A percentile compares a stretch with the other conserved stretches of the same genome.
Evolutionary conservation across 345 rosid species (phyloP).

Genomic region (Punica granatum): DNA sequence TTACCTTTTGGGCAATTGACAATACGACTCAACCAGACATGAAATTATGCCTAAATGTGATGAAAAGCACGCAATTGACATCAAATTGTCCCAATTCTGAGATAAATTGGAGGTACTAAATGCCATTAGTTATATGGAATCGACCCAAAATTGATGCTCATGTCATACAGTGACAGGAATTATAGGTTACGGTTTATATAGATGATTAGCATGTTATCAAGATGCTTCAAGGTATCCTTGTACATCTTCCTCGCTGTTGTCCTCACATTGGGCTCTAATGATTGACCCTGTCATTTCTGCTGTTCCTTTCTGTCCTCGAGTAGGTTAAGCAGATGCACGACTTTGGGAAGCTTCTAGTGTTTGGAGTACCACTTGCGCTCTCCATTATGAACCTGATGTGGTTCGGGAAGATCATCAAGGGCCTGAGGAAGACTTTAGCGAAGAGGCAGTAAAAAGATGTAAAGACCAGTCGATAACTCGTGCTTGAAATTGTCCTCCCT

Average conservation of each 20-base stretch:
- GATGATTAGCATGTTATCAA: neutral
- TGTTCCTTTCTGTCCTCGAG: neutral
- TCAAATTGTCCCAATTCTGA: neutral
- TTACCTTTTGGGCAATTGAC: neutral
- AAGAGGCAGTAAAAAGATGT: slow-evolving; percentile 33
- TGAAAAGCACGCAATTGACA: neutral
- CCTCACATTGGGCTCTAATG: neutral
- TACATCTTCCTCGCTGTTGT: neutral
- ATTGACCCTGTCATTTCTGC: neutral
- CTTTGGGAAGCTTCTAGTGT: slow-evolving; percentile 25
- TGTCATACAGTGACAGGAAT: too few species aligned
- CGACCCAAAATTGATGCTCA: too few species aligned
- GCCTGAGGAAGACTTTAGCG: slow-evolving; percentile 45
- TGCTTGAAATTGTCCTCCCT: neutral
- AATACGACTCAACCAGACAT: neutral
- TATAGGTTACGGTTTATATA: neutral
- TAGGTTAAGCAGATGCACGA: slow-evolving; percentile 36
- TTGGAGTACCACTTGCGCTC: slow-evolving; percentile 29
- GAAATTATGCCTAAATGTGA: neutral
- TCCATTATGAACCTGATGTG: slow-evolving; percentile 46
- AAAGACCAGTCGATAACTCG: neutral
- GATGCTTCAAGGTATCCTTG: neutral
- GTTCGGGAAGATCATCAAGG: slow-evolving; percentile 53
- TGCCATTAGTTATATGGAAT: too few species aligned
- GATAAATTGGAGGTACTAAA: too few species aligned